Base-by-base conservation (phyloP, 768 basidiomycete genomes). In the Leccinellum luteum region DNA sequence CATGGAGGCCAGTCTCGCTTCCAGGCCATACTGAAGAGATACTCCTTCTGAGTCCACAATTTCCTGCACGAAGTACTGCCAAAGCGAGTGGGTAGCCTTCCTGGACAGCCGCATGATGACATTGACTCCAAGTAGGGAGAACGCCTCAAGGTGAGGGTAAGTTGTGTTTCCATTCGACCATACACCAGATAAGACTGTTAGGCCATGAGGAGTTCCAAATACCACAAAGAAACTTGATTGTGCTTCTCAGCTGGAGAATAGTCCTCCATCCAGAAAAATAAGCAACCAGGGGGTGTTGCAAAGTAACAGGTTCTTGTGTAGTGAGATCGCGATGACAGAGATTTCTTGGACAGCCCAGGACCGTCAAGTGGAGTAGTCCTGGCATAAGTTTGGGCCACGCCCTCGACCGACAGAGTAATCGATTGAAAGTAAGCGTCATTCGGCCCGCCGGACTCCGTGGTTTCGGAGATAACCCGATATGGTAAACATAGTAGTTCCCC, bases 1-100 rank as follows among this genome's bases (percentile, higher is more conserved):
- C 79, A 83, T 81, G 25, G 80, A 82, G 50, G 81, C 79, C 59
- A 82, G 80, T 25, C 80, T 74, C 14, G 80, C 79, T 34, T 83
- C 78, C 49, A 81, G 74, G 28, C 78, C 80, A 43, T 79, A 76
- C 58, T 81, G 80, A 38, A 84, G 68, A 38, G 70, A 77, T 38
- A 76, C 63, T 49, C 71, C 69, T 43, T 64, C 60, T 17, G 78
- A 76, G 34, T 78, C 76, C 19, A 71, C 59, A 45, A 73, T 34
- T 10, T 59, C 34, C 8, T 13, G 35, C 3, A 27, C n/a, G 17
- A 25, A n/a, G 6, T 28, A 43, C 31, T 28, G 35, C 34, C 8
- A 14, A 28, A 45, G 34, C 25, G 48, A n/a, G 41, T 3, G 44
- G 47, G 21, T n/a, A 34, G 28, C 17, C 5, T 45, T 31, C 57